Evolutionary conservation across 768 basidiomycete genomes (phyloP), one percentile per base, ranked within the genome.

Genomic region (Gymnopilus dilepis): DNA sequence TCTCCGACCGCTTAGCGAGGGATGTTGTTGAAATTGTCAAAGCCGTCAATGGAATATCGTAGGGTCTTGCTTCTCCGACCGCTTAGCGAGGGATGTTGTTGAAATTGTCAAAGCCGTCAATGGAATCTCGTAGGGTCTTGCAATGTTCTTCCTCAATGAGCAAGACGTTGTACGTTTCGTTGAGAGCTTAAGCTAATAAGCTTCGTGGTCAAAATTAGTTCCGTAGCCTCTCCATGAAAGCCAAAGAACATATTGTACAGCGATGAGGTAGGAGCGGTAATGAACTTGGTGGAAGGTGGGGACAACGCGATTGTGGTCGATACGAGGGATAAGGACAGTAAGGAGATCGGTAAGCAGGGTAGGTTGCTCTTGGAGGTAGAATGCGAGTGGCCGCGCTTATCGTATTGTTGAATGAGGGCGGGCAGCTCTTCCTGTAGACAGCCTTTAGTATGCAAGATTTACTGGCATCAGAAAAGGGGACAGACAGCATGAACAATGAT

Each of bases 81-180:
- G n/a, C n/a, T n/a, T n/a, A n/a, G n/a, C n/a, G n/a, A n/a, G n/a
- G 83, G 61, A 94, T 87, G 67, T 92, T 94, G 77, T 99, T 93
- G 80, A 97, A 99, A 77, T 97, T 98, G 77, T 98, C 95, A 71
- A 97, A 96, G 74, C 95, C 95, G 77, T 99, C 97, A 55, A 99
- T 96, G 9, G 94, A 96, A 74, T 97, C 97, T 9, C 97, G 92
- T 7, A 99, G 85, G 0, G 97, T 98, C 76, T 97, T 95, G 82
- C 96, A 94, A 73, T 99, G 97, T 77, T 99, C 97, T 74, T 99
- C 97, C 74, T 99, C 97, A 61, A 99, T 99, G 42, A 99, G 83
- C n/a, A 99, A 81, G 70, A 95, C 92, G 69, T 99, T 98, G 80
- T 97, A 98, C 7, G 97, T 95, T 66, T 97, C 95, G 70, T 99